Conservation (phyloP, 129 eudicot genomes). For the Sambucus nigra region DNA sequence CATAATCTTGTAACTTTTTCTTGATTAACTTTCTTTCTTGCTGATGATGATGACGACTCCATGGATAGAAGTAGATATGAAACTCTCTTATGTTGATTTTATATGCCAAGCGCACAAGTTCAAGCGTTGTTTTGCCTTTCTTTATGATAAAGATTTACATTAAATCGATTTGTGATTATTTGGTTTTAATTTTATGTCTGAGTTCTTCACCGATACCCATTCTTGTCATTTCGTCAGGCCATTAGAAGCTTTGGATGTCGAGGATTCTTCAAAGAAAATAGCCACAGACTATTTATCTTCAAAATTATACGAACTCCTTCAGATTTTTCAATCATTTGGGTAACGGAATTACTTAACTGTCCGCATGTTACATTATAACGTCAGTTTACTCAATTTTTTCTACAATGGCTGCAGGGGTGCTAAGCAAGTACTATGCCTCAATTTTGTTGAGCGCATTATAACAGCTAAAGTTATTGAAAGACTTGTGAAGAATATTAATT, state of each 20-base stretch:
- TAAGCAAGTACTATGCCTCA: constrained; percentile 34
- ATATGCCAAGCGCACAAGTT: too few species aligned
- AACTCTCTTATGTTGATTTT: too few species aligned
- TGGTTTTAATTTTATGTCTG: neutral
- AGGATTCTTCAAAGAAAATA: constrained; percentile 24
- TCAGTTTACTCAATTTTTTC: constrained; percentile 6
- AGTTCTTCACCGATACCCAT: neutral
- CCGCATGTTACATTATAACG: neutral
- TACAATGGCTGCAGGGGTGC: constrained; percentile 36
- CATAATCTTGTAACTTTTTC: too few species aligned
- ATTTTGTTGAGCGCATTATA: constrained; percentile 56
- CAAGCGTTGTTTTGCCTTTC: too few species aligned
- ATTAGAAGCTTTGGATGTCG: constrained; percentile 29
- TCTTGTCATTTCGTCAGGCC: constrained; percentile 31
- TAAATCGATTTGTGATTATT: neutral
- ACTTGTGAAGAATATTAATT: constrained; percentile 29
- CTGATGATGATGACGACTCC: too few species aligned
- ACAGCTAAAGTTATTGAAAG: constrained; percentile 65
- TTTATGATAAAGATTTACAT: too few species aligned
- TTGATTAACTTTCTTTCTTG: too few species aligned
- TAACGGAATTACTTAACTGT: constrained; percentile 15
- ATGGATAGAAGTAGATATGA: too few species aligned
- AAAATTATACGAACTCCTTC: constrained; percentile 52
- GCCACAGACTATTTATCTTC: constrained; percentile 53
- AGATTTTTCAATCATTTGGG: constrained; percentile 47